Evolutionary conservation across 2,329 filamentous ascomycete species (phyloP).

Genomic region (Aspergillus puulaauensis): DNA sequence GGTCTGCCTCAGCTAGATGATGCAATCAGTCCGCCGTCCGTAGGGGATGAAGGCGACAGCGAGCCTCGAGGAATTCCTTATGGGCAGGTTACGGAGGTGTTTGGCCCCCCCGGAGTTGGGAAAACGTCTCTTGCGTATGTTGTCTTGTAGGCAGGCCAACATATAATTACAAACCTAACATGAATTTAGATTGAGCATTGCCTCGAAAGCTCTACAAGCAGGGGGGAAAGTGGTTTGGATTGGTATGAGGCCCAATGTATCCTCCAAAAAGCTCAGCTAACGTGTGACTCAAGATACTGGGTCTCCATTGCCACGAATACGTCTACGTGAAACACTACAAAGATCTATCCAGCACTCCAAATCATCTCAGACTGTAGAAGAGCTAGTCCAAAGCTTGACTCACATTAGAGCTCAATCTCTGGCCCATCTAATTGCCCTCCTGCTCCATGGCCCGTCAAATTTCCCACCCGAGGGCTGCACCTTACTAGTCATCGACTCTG

Average conservation of each 20-base stretch:
- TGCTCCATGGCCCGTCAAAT: slow-evolving; percentile 63
- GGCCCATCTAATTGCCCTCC: slow-evolving; percentile 68
- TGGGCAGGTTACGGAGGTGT: slow-evolving; percentile 81
- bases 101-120: slow-evolving; percentile 80
- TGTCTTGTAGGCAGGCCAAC: slow-evolving; percentile 7
- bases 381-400: slow-evolving; percentile 55
- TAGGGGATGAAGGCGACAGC: slow-evolving; percentile 14
- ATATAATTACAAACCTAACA: slow-evolving; percentile 16
- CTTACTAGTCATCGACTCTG: slow-evolving; percentile 73
- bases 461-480: slow-evolving; percentile 64
- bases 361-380: slow-evolving; percentile 17
- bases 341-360: slow-evolving; percentile 8
- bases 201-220: slow-evolving; percentile 61
- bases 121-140: slow-evolving; percentile 81
- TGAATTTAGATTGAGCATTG: slow-evolving; percentile 65
- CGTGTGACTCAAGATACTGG: slow-evolving; percentile 44
- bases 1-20: slow-evolving; percentile 51
- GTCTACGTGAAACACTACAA: slow-evolving; percentile 50
- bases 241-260: slow-evolving; percentile 53
- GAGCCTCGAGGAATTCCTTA: slow-evolving; percentile 62
- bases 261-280: slow-evolving; percentile 5
- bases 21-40: slow-evolving; percentile 17
- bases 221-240: slow-evolving; percentile 75
- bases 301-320: slow-evolving; percentile 47
- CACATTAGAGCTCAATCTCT: slow-evolving; percentile 63